A percentile compares a stretch with the other conserved stretches of the same genome.
Conservation (phyloP, 1,284 basidiomycete species). For the Ceratobasidium theobromae region DNA sequence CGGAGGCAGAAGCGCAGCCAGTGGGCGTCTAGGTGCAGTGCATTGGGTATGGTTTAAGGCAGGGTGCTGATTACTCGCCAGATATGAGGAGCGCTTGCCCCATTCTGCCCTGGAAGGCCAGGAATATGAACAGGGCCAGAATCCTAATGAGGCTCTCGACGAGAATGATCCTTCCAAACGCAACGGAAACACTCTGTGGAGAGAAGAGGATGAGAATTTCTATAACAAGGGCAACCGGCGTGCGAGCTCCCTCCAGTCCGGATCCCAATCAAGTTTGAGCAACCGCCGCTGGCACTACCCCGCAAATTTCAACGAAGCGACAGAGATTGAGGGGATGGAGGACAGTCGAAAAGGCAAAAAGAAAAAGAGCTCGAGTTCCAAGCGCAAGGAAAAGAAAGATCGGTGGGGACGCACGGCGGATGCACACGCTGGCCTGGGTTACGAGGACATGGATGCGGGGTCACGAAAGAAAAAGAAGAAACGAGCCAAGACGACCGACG, state of each 20-base stretch:
- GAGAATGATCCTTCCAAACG: slow-evolving; percentile 40
- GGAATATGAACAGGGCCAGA: slow-evolving; percentile 78
- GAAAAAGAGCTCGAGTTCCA: slow-evolving; percentile 50
- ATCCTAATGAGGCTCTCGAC: slow-evolving; percentile 37
- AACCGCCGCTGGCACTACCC: slow-evolving; percentile 76
- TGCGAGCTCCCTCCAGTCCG: slow-evolving; percentile 41
- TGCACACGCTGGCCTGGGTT: slow-evolving; percentile 57
- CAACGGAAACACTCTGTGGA: slow-evolving; percentile 57
- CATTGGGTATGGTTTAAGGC: background rate
- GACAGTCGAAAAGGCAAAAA: slow-evolving; percentile 46
- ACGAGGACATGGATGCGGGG: slow-evolving; percentile 44
- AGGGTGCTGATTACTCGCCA: background rate
- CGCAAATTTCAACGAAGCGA: slow-evolving; percentile 71
- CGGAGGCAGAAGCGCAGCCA: slow-evolving; percentile 78
- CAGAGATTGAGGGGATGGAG: slow-evolving; percentile 46
- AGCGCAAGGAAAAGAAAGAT: slow-evolving; percentile 70
- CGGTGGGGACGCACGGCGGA: slow-evolving; percentile 81
- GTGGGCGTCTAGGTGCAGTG: slow-evolving; percentile 66
- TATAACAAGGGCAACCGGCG: slow-evolving; percentile 52
- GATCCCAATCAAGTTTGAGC: slow-evolving; percentile 41
- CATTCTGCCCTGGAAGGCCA: slow-evolving; percentile 70
- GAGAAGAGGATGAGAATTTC: slow-evolving; percentile 67
- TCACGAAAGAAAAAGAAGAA: slow-evolving; percentile 51
- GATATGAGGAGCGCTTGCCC: slow-evolving; percentile 79
- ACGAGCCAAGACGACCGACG: slow-evolving; percentile 50